A percentile compares a stretch with the other conserved stretches of the same genome.
Evolutionary conservation across 176 grass and related monocot species (phyloP).

Genomic region (Carex littledalei): DNA sequence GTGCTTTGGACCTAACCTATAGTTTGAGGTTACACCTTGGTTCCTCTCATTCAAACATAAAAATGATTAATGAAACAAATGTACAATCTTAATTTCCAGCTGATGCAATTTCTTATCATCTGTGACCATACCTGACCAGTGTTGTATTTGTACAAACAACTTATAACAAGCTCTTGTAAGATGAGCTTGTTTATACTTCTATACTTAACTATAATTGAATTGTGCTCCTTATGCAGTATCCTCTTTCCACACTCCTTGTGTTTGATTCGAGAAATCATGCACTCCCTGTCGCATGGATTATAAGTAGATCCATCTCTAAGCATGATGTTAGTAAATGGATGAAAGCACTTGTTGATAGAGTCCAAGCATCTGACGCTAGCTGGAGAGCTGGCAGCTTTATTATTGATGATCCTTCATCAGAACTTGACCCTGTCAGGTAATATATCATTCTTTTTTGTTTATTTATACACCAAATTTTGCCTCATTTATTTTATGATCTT

Average conservation of each 20-base stretch:
- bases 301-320: conserved; percentile 79
- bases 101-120: neutral
- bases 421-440: conserved; percentile 75
- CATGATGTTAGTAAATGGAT: conserved; percentile 79
- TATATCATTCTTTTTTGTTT: neutral
- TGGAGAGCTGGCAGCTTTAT: conserved; percentile 71
- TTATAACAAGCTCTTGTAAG: neutral
- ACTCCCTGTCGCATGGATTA: conserved; percentile 84
- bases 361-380: conserved; percentile 48
- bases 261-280: conserved; percentile 84
- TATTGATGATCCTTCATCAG: conserved; percentile 71
- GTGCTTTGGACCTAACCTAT: neutral
- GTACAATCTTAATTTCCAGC: conserved; percentile 1
- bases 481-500: neutral
- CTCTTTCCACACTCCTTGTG: conserved; percentile 69
- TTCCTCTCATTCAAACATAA: neutral
- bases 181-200: neutral
- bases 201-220: neutral
- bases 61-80: neutral
- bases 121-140: neutral
- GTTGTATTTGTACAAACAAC: neutral
- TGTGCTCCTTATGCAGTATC: conserved; percentile 56
- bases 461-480: neutral
- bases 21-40: neutral
- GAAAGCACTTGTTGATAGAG: conserved; percentile 65